Conservation (phyloP, 2,329 filamentous ascomycete genomes). For the Colletotrichum tamarilloi region DNA sequence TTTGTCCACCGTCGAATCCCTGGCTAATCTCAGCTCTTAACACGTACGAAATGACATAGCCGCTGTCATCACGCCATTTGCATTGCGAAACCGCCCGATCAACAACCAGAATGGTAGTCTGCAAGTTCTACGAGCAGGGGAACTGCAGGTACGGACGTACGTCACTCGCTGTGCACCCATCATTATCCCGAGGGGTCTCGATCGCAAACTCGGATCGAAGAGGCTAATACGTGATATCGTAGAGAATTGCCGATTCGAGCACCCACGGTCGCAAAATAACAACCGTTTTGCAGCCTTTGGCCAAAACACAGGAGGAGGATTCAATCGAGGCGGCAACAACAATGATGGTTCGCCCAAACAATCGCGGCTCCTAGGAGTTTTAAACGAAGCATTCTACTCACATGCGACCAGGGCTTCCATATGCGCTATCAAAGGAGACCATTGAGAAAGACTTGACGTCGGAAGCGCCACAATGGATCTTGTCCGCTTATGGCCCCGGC, state of each 20-base stretch:
- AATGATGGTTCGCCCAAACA: slow-evolving; percentile 26
- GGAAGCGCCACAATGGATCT: slow-evolving; percentile 84
- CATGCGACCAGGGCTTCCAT: slow-evolving; percentile 43
- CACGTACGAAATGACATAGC: slow-evolving; percentile 23
- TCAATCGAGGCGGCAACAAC: slow-evolving; percentile 32
- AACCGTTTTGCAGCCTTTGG: slow-evolving; percentile 38
- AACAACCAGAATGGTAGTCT: slow-evolving; percentile 51
- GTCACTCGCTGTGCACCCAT: slow-evolving; percentile 38
- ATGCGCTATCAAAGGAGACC: slow-evolving; percentile 65
- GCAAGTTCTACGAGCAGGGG: slow-evolving; percentile 62
- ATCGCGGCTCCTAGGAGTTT: no score
- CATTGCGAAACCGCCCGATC: background rate
- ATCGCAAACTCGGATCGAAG: background rate
- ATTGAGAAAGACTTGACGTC: slow-evolving; percentile 75
- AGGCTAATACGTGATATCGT: slow-evolving; percentile 3
- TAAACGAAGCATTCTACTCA: background rate
- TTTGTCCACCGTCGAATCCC: background rate
- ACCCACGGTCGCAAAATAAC: slow-evolving; percentile 50
- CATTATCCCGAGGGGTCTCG: background rate
- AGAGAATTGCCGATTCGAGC: slow-evolving; percentile 67
- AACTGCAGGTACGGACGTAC: slow-evolving; percentile 64
- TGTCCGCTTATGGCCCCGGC: slow-evolving; percentile 87
- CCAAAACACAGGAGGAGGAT: slow-evolving; percentile 31
- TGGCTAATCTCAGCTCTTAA: background rate
- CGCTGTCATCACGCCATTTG: background rate